Evolutionary conservation across 768 basidiomycete species (phyloP), one percentile per base, ranked within the genome.

Genomic region (Serendipita sp.): DNA sequence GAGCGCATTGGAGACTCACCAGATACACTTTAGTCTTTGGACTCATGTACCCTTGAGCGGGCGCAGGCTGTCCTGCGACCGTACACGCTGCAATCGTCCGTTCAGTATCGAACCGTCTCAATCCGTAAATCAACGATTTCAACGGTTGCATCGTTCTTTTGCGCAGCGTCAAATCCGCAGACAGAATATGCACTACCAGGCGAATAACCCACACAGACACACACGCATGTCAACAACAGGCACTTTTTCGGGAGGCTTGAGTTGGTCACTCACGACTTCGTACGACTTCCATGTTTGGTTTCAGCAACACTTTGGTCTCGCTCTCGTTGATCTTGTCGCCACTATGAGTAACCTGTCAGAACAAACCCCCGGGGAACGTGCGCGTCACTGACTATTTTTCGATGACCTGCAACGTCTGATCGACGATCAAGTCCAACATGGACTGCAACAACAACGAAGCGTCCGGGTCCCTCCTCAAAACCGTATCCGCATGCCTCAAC

Each of bases 61-160:
- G 28, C 32, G 41, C 54, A 58, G 67, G 63, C 10, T 63, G 63
- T 23, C 77, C 76, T 38, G 72, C 75, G 64, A 82, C 80, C 48
- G 79, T 72, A 44, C 85, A 77, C 5, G 86, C 85, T 3, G 80
- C 77, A 65, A 35, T 35, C 16, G 79, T 81, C 30, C 87, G 80
- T 68, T 88, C 86, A 32, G 82, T 74, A 67, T 90, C 87, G 69
- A 88, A 87, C 63, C 83, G 75, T 38, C 86, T 76, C 34, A 90
- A 72, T 10, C 85, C 83, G 68, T 85, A 85, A 30, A 90, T 76
- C 66, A 89, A 75, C 0, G 82, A 81, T 69, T 81, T 85, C 69
- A 90, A 79, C 0, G 88, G 88, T 44, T 83, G 84, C 13, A 88
- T 77, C 2, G 86, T 86, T 18, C 86, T 81, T 70, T 86, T 88